Percentiles rank a stretch among this genome's conserved stretches.
Conservation (phyloP, 768 basidiomycete genomes). For the Hydnomerulius pinastri region DNA sequence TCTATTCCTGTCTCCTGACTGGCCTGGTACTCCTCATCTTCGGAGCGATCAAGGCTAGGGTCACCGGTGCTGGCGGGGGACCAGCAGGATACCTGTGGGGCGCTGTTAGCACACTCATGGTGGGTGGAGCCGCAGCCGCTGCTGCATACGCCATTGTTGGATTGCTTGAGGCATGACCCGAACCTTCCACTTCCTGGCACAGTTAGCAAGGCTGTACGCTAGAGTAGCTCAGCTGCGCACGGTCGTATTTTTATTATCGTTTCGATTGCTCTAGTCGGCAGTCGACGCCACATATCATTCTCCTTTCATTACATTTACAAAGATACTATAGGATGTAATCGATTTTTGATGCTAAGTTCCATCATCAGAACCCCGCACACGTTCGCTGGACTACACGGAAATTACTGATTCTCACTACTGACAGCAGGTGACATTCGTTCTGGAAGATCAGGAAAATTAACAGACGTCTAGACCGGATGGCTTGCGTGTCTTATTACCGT, state of each 20-base stretch:
- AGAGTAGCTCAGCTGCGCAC: not conserved
- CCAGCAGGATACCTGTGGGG: slow-evolving; percentile 80
- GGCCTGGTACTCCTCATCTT: slow-evolving; percentile 86
- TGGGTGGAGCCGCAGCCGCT: slow-evolving; percentile 89
- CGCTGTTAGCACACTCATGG: slow-evolving; percentile 81
- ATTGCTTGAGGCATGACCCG: slow-evolving; percentile 39
- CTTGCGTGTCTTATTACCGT: not conserved
- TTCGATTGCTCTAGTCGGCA: not conserved
- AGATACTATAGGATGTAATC: not conserved
- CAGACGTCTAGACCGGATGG: no score
- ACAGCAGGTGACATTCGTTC: not conserved
- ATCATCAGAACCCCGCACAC: no score
- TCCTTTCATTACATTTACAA: not conserved
- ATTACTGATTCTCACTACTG: not conserved
- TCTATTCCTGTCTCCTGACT: slow-evolving; percentile 80
- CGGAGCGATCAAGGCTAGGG: slow-evolving; percentile 85
- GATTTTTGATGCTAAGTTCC: not conserved
- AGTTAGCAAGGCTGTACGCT: not conserved
- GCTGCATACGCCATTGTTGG: slow-evolving; percentile 64
- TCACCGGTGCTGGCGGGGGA: slow-evolving; percentile 78
- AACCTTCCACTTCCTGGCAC: not conserved
- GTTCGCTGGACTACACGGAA: no score
- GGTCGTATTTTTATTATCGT: slow-evolving; percentile 2
- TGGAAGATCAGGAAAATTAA: not conserved
- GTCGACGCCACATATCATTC: not conserved